Percentiles rank a stretch among this genome's conserved stretches.
Conservation (phyloP, 2,329 filamentous ascomycete species). For the Volutella citrinella region DNA sequence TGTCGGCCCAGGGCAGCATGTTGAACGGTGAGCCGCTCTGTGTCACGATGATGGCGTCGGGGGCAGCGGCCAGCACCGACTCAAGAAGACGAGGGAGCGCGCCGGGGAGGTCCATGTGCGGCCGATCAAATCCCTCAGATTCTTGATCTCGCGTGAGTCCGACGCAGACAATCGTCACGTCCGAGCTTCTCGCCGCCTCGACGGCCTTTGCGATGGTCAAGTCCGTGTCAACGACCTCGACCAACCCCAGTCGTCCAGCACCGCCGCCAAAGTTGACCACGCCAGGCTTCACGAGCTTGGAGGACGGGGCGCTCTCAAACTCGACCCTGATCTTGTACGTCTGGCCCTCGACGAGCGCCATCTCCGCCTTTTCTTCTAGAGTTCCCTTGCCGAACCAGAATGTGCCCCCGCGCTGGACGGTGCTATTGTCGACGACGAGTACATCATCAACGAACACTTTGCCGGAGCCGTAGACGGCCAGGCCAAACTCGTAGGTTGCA, state of each 20-base stretch:
- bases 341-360: conserved; percentile 6
- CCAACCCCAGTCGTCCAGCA: conserved; percentile 7
- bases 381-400: conserved; percentile 34
- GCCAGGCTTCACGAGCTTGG: conserved; percentile 7
- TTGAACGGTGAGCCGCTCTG: conserved; percentile 8
- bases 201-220: conserved; percentile 2
- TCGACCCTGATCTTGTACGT: conserved; percentile 10
- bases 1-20: conserved; percentile 9
- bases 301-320: conserved; percentile 6
- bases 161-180: conserved; percentile 2
- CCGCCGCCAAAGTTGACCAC: conserved; percentile 9
- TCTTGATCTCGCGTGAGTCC: conserved; percentile 8
- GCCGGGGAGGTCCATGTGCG: conserved; percentile 6
- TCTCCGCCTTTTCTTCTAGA: conserved; percentile 24
- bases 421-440: conserved; percentile 28
- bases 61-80: conserved; percentile 1
- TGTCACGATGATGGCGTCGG: conserved; percentile 1
- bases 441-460: conserved; percentile 31
- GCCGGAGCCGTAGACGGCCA: conserved; percentile 29
- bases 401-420: conserved; percentile 26
- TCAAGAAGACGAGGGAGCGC: not conserved
- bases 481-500: conserved; percentile 28
- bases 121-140: conserved; percentile 9
- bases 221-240: conserved; percentile 1
- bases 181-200: not conserved